These are phyloP conservation scores for Cocos nucifera DNA, from an alignment of 176 grass and related monocot species.

Conservation along the genomic window DNA sequence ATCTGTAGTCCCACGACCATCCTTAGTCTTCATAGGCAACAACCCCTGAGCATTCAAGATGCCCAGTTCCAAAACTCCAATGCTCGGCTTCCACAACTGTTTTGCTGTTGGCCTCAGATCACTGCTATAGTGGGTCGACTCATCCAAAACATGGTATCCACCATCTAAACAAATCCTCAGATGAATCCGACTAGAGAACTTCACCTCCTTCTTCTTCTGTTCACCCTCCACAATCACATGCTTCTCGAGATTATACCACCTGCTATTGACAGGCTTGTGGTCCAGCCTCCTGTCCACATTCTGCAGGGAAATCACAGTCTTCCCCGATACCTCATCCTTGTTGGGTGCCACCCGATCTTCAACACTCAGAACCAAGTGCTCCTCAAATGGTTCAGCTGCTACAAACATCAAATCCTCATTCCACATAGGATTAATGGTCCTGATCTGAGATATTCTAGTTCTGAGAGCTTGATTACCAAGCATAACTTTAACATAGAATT, in stretches of 20 bases:
- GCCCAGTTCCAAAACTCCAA: slow-evolving; percentile 56
- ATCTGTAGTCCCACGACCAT: slow-evolving; percentile 46
- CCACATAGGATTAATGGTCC: slow-evolving; percentile 44
- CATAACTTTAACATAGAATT: slow-evolving; percentile 48
- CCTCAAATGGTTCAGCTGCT: slow-evolving; percentile 52
- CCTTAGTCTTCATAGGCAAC: slow-evolving; percentile 55
- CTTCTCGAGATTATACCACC: slow-evolving; percentile 57
- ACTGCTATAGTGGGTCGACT: slow-evolving; percentile 51
- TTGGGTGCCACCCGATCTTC: slow-evolving; percentile 41
- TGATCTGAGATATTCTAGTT: slow-evolving; percentile 30
- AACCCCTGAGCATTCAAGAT: slow-evolving; percentile 51
- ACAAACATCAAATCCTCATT: slow-evolving; percentile 77
- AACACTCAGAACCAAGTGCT: slow-evolving; percentile 53
- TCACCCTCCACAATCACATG: slow-evolving; percentile 35
- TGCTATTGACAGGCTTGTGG: slow-evolving; percentile 30
- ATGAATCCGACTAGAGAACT: slow-evolving; percentile 62
- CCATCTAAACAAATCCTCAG: slow-evolving; percentile 52
- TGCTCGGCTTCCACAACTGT: slow-evolving; percentile 49
- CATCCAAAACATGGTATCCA: slow-evolving; percentile 47
- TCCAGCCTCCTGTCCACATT: slow-evolving; percentile 44
- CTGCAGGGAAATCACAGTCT: slow-evolving; percentile 30
- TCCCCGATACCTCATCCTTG: slow-evolving; percentile 54
- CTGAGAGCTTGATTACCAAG: slow-evolving; percentile 39
- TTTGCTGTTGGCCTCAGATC: slow-evolving; percentile 54
- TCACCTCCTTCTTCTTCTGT: slow-evolving; percentile 47